Base-by-base conservation (phyloP, 164 flowering plant species). In the Annona cherimola region DNA sequence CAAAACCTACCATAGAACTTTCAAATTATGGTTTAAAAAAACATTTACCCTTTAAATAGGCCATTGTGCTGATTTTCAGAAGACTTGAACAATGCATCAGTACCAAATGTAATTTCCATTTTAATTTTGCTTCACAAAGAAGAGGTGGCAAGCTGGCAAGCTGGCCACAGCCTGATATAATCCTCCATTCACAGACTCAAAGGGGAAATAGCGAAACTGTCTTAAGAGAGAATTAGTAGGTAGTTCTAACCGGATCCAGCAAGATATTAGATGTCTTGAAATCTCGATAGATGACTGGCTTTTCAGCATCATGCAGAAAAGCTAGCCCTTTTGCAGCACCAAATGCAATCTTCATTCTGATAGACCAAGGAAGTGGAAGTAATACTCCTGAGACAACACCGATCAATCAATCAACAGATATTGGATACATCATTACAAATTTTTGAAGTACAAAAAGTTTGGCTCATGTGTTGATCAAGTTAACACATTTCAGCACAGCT, bases 301-400 rank as follows among this genome's bases (percentile, higher is more conserved):
- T 89, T 80, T 90, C 90, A 66, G 97, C 94, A 60, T 89, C 97
- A 69, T 94, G 99, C 64, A 94, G 89, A 80, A 89, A 92, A 65
- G 99, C 99, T 68, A 94, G 97, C 68, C 97, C 97, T 74, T 90
- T 92, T 42, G 99, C 99, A 76, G 97, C 99, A 54, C 97, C 97
- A 70, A 81, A 79, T 59, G 92, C 91, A 74, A 92, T 90, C 82
- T 89, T 90, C 92, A 92, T 92, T 79, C 97, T 81, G 4, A 78
- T 77, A 18, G 85, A 81, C 95, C 97, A 92, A 35, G 97, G 69
- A 76, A 92, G 85, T 59, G 97, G 97, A 76, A 88, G 89, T 80
- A 88, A 74, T 11, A 94, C 91, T 86, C 88, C 98, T 94, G 87
- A 76, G 72, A 73, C 44, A 61, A 39, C 42, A 72, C 26, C 46